Evolutionary conservation across 2,329 filamentous ascomycete species (phyloP).

Genomic region (Colletotrichum echinochloae): DNA sequence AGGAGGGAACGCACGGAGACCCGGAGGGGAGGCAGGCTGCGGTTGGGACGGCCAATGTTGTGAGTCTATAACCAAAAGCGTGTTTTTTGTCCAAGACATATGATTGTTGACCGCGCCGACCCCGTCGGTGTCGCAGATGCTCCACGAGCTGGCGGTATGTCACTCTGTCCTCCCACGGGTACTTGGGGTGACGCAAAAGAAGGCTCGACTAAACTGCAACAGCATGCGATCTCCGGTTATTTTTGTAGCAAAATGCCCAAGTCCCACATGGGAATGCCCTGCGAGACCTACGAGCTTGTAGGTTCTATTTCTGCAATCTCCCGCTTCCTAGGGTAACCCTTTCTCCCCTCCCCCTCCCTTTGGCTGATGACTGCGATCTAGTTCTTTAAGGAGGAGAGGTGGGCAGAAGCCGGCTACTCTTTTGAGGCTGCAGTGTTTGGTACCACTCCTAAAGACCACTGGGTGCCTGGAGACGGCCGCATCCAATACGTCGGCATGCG

Average conservation of each 20-base stretch:
- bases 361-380: not conserved
- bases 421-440: slow-evolving; percentile 26
- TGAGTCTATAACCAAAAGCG: not conserved
- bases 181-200: not conserved
- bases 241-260: not conserved
- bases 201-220: not conserved
- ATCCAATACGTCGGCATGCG: not conserved
- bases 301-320: not conserved
- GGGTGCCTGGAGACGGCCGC: not conserved
- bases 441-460: not conserved
- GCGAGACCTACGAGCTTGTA: not conserved
- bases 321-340: not conserved
- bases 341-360: no score
- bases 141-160: slow-evolving; percentile 32
- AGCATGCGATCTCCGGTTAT: not conserved
- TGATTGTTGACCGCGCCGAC: not conserved
- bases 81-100: not conserved
- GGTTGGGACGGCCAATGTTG: not conserved
- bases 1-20: not conserved
- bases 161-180: no score
- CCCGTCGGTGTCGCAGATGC: not conserved
- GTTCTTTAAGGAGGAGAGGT: slow-evolving; percentile 29
- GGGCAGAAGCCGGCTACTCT: slow-evolving; percentile 27
- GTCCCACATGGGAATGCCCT: rapidly evolving
- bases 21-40: not conserved